Conservation (phyloP, 169 alveolate genomes). For the Plasmodium falciparum region DNA sequence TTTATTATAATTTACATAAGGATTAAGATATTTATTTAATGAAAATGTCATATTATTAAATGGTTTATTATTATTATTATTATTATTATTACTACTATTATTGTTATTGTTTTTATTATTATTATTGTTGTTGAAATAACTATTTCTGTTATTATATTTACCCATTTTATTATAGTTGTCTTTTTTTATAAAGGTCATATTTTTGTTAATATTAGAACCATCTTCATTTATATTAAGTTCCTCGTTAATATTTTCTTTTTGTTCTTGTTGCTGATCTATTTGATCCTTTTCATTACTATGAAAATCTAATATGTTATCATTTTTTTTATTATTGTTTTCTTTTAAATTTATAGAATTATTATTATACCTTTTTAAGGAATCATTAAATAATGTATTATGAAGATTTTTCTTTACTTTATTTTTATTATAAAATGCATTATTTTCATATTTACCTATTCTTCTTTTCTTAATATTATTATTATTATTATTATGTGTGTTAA, state of each 20-base stretch:
- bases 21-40: slow-evolving; percentile 34
- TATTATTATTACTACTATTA: not conserved
- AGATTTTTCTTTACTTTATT: slow-evolving; percentile 41
- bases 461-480: slow-evolving; percentile 14
- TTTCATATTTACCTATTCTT: slow-evolving; percentile 31
- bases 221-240: too few relatives aligned
- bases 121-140: not conserved
- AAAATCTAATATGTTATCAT: not conserved
- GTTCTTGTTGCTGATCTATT: too few relatives aligned
- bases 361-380: slow-evolving; percentile 29
- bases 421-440: slow-evolving; percentile 13
- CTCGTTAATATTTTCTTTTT: too few relatives aligned
- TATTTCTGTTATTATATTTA: not conserved
- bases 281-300: not conserved
- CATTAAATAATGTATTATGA: slow-evolving; percentile 23
- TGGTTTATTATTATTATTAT: slow-evolving; percentile 23
- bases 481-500: slow-evolving; percentile 9
- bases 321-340: slow-evolving; percentile 1
- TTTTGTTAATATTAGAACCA: too few relatives aligned
- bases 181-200: too few relatives aligned
- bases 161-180: too few relatives aligned
- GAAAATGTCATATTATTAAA: slow-evolving; percentile 54
- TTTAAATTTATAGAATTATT: slow-evolving; percentile 24
- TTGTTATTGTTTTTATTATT: not conserved
- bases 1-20: slow-evolving; percentile 9